Conservation (phyloP, 495 filamentous ascomycete genomes). For the Penicillium crystallinum region DNA sequence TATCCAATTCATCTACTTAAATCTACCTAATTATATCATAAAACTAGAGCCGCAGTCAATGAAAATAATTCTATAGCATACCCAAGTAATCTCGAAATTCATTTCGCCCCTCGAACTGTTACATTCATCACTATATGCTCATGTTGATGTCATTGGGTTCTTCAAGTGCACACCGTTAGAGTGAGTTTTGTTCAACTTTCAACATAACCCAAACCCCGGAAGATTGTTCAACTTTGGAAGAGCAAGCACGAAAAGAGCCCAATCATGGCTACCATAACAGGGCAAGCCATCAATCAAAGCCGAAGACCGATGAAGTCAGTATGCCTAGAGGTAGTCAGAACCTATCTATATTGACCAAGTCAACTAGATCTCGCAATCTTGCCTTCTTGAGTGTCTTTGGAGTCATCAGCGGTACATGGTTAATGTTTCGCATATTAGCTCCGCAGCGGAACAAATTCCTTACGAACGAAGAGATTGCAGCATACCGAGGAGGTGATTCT, state of each 20-base stretch:
- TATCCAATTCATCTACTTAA: too few species aligned
- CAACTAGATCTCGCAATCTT: slow-evolving; percentile 13
- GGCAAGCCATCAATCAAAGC: background rate
- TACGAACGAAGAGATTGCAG: slow-evolving; percentile 11
- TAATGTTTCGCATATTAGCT: slow-evolving; percentile 14
- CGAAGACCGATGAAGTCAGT: slow-evolving; percentile 5
- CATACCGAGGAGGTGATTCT: slow-evolving; percentile 1
- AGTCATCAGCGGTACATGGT: slow-evolving; percentile 14
- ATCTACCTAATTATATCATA: too few species aligned
- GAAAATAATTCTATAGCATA: too few species aligned
- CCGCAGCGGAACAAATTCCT: slow-evolving; percentile 3
- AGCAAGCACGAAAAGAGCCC: too few species aligned
- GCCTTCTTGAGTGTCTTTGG: slow-evolving; percentile 15
- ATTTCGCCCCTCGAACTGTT: background rate
- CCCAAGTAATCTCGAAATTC: background rate
- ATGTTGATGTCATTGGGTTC: background rate
- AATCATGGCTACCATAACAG: background rate
- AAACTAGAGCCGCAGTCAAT: too few species aligned
- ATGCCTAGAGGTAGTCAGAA: background rate
- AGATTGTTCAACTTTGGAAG: too few species aligned
- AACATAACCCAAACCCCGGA: too few species aligned
- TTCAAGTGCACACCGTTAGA: background rate
- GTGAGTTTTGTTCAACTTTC: too few species aligned
- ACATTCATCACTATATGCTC: background rate
- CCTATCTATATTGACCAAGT: background rate